Evolutionary conservation across 2,329 filamentous ascomycete species (phyloP), one percentile per base, ranked within the genome.

Genomic region (Fusarium buxicola): DNA sequence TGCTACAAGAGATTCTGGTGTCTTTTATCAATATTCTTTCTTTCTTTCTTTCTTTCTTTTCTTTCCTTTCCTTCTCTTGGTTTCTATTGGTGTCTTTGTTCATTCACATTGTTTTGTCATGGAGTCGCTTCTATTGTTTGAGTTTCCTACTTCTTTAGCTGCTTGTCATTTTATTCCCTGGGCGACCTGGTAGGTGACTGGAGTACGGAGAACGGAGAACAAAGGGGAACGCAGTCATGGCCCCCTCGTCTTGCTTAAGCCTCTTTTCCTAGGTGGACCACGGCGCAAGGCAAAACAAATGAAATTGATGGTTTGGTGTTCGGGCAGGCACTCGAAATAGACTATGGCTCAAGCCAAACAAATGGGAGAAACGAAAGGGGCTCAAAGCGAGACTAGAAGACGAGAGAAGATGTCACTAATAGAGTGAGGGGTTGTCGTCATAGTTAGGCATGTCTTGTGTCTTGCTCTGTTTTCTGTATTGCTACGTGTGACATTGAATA

Each of bases 281-380:
- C 36, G 66, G 66, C 66, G 66, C 60, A 67, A 48, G 62, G 53
- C 45, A 55, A 57, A 44, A 60, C 50, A 53, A 63, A 65, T 56
- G 52, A 48, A 51, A 56, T 56, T 39, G 39, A 50, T 36, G 65
- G 51, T 30, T 50, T 47, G 57, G 65, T 62, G 51, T 63, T 57
- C 16, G 41, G 57, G 53, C 44, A 48, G 66, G 63, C 61, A 55
- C 60, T 68, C 40, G 58, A 57, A 54, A 69, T 69, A 69, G 66
- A 69, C 60, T 56, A 63, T 62, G 66, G 63, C 59, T 65, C 66
- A 51, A 56, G 66, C 66, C 60, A 65, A 47, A 60, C 57, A 55
- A 53, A 58, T 46, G 45, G 40, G 57, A 54, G 47, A 55, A 59
- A 57, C 47, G 52, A 58, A 60, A 45, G 31, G 44, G 45, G 36